These are phyloP conservation scores for Diplodia scrobiculata DNA, from an alignment of 2,329 filamentous ascomycete genomes.

Conservation along the genomic window DNA sequence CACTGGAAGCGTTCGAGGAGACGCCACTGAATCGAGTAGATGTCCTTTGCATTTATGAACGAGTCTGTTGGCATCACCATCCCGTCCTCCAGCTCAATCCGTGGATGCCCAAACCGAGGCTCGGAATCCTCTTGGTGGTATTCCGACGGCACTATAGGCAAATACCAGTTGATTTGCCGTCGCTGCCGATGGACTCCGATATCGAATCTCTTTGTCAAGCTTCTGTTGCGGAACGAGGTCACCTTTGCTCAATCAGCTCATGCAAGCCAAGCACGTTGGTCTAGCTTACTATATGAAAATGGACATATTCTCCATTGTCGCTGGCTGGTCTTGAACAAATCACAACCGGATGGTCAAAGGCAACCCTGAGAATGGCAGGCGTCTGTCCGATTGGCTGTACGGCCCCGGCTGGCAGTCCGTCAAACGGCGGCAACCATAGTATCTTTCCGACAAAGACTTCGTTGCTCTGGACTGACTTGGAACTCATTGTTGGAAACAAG, in stretches of 20 bases:
- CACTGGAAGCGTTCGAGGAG: slow-evolving; percentile 31
- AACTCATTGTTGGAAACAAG: not conserved
- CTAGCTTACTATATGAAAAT: slow-evolving; percentile 42
- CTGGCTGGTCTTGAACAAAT: slow-evolving; percentile 40
- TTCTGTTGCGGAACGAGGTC: slow-evolving; percentile 42
- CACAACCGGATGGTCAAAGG: slow-evolving; percentile 42
- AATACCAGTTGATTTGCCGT: slow-evolving; percentile 40
- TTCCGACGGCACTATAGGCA: slow-evolving; percentile 40
- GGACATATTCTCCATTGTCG: slow-evolving; percentile 32
- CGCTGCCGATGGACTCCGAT: slow-evolving; percentile 35
- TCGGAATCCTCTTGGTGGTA: slow-evolving; percentile 40
- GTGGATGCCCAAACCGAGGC: not conserved
- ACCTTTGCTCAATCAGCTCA: slow-evolving; percentile 34
- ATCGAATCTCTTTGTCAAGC: slow-evolving; percentile 39
- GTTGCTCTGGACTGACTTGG: not conserved
- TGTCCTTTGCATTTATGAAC: slow-evolving; percentile 41
- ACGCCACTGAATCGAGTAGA: slow-evolving; percentile 41
- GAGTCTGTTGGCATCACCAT: slow-evolving; percentile 39
- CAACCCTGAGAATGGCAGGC: slow-evolving; percentile 31
- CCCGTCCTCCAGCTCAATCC: slow-evolving; percentile 32
- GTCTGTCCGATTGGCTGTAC: slow-evolving; percentile 7
- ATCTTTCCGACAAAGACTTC: slow-evolving; percentile 6
- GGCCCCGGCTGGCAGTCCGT: not conserved
- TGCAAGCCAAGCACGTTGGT: not conserved
- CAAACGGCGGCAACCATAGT: slow-evolving; percentile 14